These are phyloP conservation scores for Polychaeton citri DNA, from an alignment of 2,329 filamentous ascomycete species.

Conservation along the genomic window DNA sequence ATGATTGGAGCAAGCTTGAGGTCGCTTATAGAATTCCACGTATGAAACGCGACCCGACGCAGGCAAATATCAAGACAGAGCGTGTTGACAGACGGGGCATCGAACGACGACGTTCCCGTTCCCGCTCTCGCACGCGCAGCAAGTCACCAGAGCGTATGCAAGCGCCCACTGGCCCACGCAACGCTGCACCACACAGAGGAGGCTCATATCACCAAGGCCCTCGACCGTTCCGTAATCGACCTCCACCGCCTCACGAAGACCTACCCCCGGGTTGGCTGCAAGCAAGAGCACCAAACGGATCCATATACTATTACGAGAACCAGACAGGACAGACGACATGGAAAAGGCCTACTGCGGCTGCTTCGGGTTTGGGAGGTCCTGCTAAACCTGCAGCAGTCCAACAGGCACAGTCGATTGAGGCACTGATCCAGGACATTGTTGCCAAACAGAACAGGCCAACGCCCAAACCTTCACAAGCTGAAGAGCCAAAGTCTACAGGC, in stretches of 20 bases:
- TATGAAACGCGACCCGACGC: constrained; percentile 67
- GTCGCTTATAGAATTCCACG: constrained; percentile 86
- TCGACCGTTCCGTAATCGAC: constrained; percentile 28
- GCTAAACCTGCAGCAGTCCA: constrained; percentile 51
- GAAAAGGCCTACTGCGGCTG: constrained; percentile 60
- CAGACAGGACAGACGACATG: constrained; percentile 67
- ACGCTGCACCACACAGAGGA: constrained; percentile 45
- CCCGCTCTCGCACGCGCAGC: constrained; percentile 33
- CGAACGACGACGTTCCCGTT: constrained; percentile 34
- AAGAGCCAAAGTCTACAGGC: constrained; percentile 50
- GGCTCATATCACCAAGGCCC: constrained; percentile 42
- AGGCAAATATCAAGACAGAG: constrained; percentile 43
- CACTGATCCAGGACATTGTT: constrained; percentile 56
- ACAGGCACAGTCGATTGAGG: constrained; percentile 64
- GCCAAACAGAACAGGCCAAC: constrained; percentile 49
- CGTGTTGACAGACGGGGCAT: constrained; percentile 47
- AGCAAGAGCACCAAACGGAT: constrained; percentile 56
- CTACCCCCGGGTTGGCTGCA: constrained; percentile 80
- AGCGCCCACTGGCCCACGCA: constrained; percentile 39
- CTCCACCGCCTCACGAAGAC: constrained; percentile 34
- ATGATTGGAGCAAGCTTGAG: constrained; percentile 80
- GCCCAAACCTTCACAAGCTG: constrained; percentile 39
- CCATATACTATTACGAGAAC: constrained; percentile 69
- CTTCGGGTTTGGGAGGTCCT: constrained; percentile 40
- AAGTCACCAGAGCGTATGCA: constrained; percentile 31